phyloP scores from a whole-genome alignment of 305 asterid genomes.

The Fraxinus angustifolia region DNA sequence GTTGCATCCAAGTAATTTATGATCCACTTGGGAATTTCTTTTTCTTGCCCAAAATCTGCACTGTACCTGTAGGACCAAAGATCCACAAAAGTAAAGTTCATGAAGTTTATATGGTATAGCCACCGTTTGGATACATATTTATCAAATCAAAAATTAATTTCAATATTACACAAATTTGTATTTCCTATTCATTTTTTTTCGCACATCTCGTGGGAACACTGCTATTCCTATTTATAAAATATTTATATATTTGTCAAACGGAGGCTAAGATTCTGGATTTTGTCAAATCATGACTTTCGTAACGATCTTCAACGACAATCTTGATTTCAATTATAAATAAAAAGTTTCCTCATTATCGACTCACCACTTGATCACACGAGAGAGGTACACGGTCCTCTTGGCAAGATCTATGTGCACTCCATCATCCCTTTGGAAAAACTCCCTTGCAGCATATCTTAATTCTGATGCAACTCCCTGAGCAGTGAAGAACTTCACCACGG shows the following conservation, averaged over 20 bases:
- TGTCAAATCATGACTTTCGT: neutral
- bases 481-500: conserved; percentile 62
- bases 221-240: neutral
- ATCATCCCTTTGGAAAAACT: conserved; percentile 72
- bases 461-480: conserved; percentile 62
- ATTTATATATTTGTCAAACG: neutral
- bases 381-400: conserved; percentile 68
- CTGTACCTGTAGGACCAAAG: conserved; percentile 52
- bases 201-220: neutral
- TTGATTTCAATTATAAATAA: neutral
- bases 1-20: conserved; percentile 67
- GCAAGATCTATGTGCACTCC: conserved; percentile 68
- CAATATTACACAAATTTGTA: neutral
- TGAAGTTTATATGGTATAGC: neutral
- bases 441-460: conserved; percentile 63
- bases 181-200: neutral
- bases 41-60: conserved; percentile 82
- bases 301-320: neutral
- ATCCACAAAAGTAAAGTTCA: neutral
- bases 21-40: conserved; percentile 61
- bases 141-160: neutral
- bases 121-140: neutral
- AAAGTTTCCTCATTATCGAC: neutral
- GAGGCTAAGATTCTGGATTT: neutral
- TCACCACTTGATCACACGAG: conserved; percentile 71